Evolutionary conservation across 2,329 filamentous ascomycete species (phyloP).

Genomic region (Pyrenophora tritici-repentis): DNA sequence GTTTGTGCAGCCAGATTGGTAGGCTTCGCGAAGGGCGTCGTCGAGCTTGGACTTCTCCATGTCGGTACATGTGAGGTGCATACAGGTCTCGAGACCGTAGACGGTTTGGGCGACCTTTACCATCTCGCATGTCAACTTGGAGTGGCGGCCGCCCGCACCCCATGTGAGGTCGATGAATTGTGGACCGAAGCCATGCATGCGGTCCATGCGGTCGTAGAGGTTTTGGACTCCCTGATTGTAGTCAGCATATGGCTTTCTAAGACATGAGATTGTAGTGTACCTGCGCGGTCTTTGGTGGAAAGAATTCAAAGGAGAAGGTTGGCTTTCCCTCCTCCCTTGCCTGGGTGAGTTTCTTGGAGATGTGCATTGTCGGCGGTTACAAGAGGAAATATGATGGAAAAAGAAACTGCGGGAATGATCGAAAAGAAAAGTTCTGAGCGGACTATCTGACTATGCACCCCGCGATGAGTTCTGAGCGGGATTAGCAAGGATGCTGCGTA

Average conservation of each 20-base stretch:
- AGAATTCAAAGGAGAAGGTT: slow-evolving; percentile 99
- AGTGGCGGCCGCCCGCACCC: slow-evolving; percentile 91
- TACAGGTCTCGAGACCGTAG: slow-evolving; percentile 96
- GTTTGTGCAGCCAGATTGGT: slow-evolving; percentile 95
- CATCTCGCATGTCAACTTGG: slow-evolving; percentile 95
- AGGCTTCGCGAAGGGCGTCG: slow-evolving; percentile 82
- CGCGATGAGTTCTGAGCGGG: slow-evolving; percentile 19
- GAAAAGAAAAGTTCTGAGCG: slow-evolving; percentile 7
- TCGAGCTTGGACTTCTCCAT: slow-evolving; percentile 95
- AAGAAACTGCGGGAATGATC: slow-evolving; percentile 6
- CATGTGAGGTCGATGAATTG: slow-evolving; percentile 98
- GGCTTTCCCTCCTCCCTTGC: slow-evolving; percentile 78
- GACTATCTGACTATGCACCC: slow-evolving; percentile 21
- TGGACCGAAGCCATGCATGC: slow-evolving; percentile 93
- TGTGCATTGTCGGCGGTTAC: slow-evolving; percentile 73
- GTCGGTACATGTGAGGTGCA: slow-evolving; percentile 98
- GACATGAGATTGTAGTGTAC: slow-evolving; percentile 31
- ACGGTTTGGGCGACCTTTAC: slow-evolving; percentile 93
- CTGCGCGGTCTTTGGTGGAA: slow-evolving; percentile 94
- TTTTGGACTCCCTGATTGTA: slow-evolving; percentile 80
- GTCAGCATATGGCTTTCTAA: slow-evolving; percentile 15
- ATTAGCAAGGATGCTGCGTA: slow-evolving; percentile 32
- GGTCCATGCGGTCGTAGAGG: slow-evolving; percentile 98
- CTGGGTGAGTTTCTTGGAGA: slow-evolving; percentile 86
- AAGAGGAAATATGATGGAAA: neutral